Base-by-base conservation (phyloP, 2,329 filamentous ascomycete genomes). In the Xylaria polymorpha region DNA sequence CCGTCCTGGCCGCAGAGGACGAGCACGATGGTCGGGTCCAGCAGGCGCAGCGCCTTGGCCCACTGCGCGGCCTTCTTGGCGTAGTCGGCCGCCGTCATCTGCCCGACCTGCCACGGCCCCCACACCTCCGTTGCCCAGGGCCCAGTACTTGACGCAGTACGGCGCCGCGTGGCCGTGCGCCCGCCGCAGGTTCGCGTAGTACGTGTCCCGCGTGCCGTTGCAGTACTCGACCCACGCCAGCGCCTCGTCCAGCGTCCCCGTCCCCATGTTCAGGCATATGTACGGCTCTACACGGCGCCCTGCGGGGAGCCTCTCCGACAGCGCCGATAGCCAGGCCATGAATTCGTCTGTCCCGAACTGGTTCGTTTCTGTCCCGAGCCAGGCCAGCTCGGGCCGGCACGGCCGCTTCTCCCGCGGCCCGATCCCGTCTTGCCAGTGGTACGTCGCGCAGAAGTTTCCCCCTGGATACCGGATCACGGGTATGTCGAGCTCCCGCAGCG, bases 301-400 rank as follows among this genome's bases (percentile, higher is more conserved):
- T 1, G 9, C 18, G 0, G 69, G 59, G 35, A 74, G 75, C 74
- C 91, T 89, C 7, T 88, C 88, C 29, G 88, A 88, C 8, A 94
- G 87, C 10, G 87, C 83, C 73, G 90, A 85, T 71, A 92, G 93
- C 92, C 92, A 95, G 73, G 90, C 86, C 86, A 96, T 88, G 80
- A 96, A 96, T 82, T 96, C 93, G 79, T 96, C 92, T 0, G 93
- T 96, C 66, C 93, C 93, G 76, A 96, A 94, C 70, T 91, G 84
- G 78, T 96, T 96, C 35, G 85, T 88, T 82, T 96, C 93, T 1
- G 87, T 87, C 41, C 90, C 91, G 22, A 92, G 83, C 93, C 93
- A 96, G 5, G 93, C 93, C 62, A 96, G 85, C 77, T 96, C 93
- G 1, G 90, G 91, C 74, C 91, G 75, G 70, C 71, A 77, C 4